Evolutionary conservation across 306 rosid genomes (phyloP).

Genomic region (Argentina anserina): DNA sequence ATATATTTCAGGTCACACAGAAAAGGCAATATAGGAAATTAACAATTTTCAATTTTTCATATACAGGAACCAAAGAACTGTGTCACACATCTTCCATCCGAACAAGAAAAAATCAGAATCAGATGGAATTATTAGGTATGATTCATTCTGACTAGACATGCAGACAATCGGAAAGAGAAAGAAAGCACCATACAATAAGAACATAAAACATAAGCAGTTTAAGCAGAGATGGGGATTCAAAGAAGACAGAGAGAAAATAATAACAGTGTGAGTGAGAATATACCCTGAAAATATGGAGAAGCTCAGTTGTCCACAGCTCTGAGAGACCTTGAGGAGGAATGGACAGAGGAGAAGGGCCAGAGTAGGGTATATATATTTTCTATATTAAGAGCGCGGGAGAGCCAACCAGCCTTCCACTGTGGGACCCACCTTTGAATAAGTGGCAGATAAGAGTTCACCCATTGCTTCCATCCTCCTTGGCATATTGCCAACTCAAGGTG

Average conservation of each 20-base stretch:
- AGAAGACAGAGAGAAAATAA: not conserved
- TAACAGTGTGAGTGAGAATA: not conserved
- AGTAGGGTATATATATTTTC: not conserved
- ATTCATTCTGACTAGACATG: not conserved
- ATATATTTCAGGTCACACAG: not conserved
- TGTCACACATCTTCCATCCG: not conserved
- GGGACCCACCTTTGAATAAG: slow-evolving; percentile 36
- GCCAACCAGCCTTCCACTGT: slow-evolving; percentile 27
- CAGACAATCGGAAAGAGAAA: not conserved
- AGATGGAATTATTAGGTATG: not conserved
- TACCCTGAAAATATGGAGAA: not conserved
- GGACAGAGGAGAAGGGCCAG: slow-evolving; percentile 16
- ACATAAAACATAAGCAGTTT: not conserved
- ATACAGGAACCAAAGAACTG: not conserved
- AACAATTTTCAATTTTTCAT: not conserved
- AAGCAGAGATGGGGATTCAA: not conserved
- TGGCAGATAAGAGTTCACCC: slow-evolving; percentile 66
- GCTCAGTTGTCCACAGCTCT: not conserved
- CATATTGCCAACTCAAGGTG: slow-evolving; percentile 15
- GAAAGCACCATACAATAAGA: not conserved
- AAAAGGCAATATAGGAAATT: not conserved
- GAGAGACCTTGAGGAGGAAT: not conserved
- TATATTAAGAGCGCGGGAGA: slow-evolving; percentile 35
- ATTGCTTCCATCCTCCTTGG: not conserved
- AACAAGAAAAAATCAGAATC: not conserved